Evolutionary conservation across 768 basidiomycete genomes (phyloP).

Genomic region (Tremella yokohamensis): DNA sequence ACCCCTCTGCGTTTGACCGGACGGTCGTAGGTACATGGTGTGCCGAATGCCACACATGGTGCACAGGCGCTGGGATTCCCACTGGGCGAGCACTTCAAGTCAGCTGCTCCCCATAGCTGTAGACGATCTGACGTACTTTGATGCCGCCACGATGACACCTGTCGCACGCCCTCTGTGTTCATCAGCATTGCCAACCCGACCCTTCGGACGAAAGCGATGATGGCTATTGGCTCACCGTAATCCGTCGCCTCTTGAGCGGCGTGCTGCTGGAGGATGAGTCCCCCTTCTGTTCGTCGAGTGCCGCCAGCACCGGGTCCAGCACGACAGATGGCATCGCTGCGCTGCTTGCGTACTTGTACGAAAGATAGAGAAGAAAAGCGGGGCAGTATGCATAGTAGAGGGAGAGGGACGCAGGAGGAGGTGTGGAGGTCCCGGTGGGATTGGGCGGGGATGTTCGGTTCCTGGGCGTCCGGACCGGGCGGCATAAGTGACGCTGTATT

Average conservation of each 20-base stretch:
- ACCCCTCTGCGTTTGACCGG: slow-evolving; percentile 41
- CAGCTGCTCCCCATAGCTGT: not conserved
- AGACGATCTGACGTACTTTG: slow-evolving; percentile 19
- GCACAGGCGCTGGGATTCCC: slow-evolving; percentile 14
- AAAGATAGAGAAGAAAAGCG: no score
- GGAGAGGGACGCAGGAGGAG: not conserved
- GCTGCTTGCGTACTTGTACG: no score
- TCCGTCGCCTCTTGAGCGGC: slow-evolving; percentile 26
- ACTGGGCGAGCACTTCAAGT: slow-evolving; percentile 25
- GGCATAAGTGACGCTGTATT: no score
- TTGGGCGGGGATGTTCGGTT: no score
- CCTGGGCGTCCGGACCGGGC: no score
- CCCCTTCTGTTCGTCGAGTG: not conserved
- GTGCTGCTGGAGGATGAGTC: not conserved
- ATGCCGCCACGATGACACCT: slow-evolving; percentile 37
- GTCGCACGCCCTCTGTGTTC: slow-evolving; percentile 32
- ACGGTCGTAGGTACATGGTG: slow-evolving; percentile 29
- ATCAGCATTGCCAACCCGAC: not conserved
- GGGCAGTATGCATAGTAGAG: not conserved
- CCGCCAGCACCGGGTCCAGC: no score
- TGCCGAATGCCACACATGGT: slow-evolving; percentile 28
- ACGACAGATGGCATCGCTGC: no score
- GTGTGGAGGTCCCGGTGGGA: not conserved
- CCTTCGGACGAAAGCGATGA: not conserved
- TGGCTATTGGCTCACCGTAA: slow-evolving; percentile 18